Percentiles rank a stretch among this genome's conserved stretches.
phyloP scores from a whole-genome alignment of 192 early-diverging fungal genomes.

The Chytriomyces sp. region DNA sequence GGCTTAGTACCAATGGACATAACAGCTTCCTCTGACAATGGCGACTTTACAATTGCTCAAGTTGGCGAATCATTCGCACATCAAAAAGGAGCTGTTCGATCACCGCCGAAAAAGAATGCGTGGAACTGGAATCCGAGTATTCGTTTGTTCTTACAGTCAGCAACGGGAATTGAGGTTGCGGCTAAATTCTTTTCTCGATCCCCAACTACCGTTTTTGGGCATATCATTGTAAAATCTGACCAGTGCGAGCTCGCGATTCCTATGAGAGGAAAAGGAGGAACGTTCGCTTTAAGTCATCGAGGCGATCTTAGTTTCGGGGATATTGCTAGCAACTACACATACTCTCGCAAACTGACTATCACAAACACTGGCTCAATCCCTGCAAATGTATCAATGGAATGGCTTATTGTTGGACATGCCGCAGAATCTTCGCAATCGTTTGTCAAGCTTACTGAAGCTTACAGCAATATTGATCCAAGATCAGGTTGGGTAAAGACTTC shows the following conservation, averaged over 20 bases:
- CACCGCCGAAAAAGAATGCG: conserved; percentile 38
- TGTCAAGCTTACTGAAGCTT: conserved; percentile 52
- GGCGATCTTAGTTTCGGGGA: conserved; percentile 66
- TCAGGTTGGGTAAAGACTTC: conserved; percentile 55
- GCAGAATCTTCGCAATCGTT: conserved; percentile 35
- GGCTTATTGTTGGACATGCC: conserved; percentile 61
- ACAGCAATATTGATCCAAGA: conserved; percentile 55
- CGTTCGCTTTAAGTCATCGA: conserved; percentile 54
- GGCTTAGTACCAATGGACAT: conserved; percentile 59
- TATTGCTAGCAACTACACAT: conserved; percentile 60
- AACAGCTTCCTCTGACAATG: conserved; percentile 44
- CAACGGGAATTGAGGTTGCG: conserved; percentile 50
- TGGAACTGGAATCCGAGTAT: conserved; percentile 53
- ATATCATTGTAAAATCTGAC: conserved; percentile 53
- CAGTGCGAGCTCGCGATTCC: conserved; percentile 46
- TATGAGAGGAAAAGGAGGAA: conserved; percentile 60
- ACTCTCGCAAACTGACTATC: conserved; percentile 52
- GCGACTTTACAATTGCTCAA: conserved; percentile 50
- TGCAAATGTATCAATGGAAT: conserved; percentile 48
- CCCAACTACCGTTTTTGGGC: conserved; percentile 44
- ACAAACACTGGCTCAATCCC: conserved; percentile 63
- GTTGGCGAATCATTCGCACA: conserved; percentile 49
- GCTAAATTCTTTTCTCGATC: conserved; percentile 50
- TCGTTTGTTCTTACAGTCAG: conserved; percentile 34
- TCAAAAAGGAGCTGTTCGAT: conserved; percentile 31